These are phyloP conservation scores for Eimeria falciformis DNA, from an alignment of 169 alveolate genomes.

Conservation along the genomic window DNA sequence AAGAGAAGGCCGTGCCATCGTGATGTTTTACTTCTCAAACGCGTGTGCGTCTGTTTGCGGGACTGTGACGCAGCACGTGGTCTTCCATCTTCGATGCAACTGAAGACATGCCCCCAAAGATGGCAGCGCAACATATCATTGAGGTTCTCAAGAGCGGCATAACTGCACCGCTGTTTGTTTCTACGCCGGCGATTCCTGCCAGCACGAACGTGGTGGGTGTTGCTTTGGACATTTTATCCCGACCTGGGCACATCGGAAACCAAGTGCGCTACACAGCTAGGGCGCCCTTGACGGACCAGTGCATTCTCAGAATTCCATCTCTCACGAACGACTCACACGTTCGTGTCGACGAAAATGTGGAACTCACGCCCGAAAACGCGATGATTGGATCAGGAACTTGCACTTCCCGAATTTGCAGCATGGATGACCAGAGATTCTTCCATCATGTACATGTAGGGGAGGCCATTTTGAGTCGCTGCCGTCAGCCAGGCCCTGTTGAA, in stretches of 20 bases:
- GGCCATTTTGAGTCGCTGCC: neutral
- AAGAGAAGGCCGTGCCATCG: neutral
- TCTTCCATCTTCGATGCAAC: neutral
- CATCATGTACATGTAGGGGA: neutral
- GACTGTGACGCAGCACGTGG: constrained; percentile 6
- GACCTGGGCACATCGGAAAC: neutral
- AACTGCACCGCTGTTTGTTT: neutral
- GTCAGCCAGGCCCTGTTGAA: neutral
- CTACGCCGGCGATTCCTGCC: neutral
- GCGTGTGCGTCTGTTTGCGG: no score
- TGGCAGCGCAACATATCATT: neutral
- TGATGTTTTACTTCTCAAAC: no score
- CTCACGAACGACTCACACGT: neutral
- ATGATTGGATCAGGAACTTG: neutral
- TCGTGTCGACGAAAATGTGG: neutral
- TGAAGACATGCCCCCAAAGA: neutral
- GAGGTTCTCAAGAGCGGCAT: neutral
- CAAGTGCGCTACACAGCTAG: neutral
- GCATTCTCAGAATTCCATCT: neutral
- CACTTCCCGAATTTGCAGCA: neutral
- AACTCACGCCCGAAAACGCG: neutral
- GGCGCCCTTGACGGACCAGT: neutral
- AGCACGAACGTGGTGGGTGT: neutral
- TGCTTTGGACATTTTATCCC: neutral
- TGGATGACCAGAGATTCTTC: neutral